phyloP scores from a whole-genome alignment of 192 early-diverging fungal genomes.

The Podochytrium sp. region DNA sequence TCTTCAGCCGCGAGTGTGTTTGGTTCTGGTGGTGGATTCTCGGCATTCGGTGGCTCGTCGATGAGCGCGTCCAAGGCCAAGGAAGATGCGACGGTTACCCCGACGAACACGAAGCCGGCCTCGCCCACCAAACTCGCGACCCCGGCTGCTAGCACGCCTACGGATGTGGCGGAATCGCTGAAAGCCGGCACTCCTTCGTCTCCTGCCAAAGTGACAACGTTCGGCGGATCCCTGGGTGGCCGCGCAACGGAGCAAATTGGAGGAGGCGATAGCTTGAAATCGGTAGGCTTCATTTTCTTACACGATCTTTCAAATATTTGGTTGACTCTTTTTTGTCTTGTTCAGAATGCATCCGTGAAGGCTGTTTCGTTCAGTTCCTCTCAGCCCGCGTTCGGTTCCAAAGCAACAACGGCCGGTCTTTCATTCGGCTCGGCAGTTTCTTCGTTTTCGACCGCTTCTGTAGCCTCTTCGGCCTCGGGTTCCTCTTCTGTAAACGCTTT shows the following conservation, averaged over 20 bases:
- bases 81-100: neutral
- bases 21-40: neutral
- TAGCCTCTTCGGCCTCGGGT: neutral
- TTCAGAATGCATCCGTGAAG: constrained; percentile 14
- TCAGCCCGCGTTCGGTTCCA: constrained; percentile 14
- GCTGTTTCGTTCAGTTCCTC: constrained; percentile 14
- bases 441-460: neutral
- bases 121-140: neutral
- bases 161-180: neutral
- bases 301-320: neutral
- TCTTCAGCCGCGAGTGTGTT: neutral
- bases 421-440: neutral
- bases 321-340: neutral
- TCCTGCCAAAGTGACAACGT: neutral
- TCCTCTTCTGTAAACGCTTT: neutral
- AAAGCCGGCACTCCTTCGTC: neutral
- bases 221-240: constrained; percentile 23
- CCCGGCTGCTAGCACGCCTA: neutral
- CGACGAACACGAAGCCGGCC: neutral
- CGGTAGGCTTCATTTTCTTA: neutral
- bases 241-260: neutral
- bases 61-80: neutral
- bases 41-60: neutral
- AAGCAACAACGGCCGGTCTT: neutral
- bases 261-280: neutral